phyloP scores from a whole-genome alignment of 768 basidiomycete genomes.

The Rhodotorula diobovata region DNA sequence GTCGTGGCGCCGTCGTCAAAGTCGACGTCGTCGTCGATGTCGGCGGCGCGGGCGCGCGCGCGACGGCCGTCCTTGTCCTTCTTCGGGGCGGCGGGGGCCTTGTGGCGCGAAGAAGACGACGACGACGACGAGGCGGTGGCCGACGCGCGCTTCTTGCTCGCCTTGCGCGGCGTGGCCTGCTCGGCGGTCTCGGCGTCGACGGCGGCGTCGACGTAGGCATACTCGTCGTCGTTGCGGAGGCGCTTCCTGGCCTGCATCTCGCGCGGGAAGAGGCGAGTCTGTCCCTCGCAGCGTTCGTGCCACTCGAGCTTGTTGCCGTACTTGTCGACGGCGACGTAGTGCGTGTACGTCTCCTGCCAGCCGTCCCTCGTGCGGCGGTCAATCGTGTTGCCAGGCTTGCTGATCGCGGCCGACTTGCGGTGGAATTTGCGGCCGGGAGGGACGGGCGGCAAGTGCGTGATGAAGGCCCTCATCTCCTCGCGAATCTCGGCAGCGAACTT shows the following conservation, averaged over 20 bases:
- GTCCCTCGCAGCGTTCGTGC: slow-evolving; percentile 15
- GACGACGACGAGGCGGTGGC: neutral
- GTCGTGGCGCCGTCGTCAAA: slow-evolving; percentile 11
- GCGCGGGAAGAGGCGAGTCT: slow-evolving; percentile 6
- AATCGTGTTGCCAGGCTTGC: neutral
- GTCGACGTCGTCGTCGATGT: neutral
- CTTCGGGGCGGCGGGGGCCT: neutral
- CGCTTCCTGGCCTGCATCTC: slow-evolving; percentile 3
- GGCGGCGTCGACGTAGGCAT: neutral
- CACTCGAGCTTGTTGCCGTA: neutral
- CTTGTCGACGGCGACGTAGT: slow-evolving; percentile 3
- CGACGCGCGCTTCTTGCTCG: neutral
- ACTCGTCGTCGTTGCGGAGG: slow-evolving; percentile 7
- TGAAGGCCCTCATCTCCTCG: slow-evolving; percentile 3
- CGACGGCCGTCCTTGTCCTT: neutral
- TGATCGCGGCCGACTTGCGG: neutral
- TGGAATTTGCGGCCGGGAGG: slow-evolving; percentile 1
- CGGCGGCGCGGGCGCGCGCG: neutral
- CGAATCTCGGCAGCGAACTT: slow-evolving; percentile 11
- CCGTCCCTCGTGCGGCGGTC: slow-evolving; percentile 5
- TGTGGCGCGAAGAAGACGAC: neutral
- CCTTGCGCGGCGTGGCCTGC: neutral
- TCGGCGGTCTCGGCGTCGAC: neutral
- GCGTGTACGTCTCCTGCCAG: slow-evolving; percentile 7
- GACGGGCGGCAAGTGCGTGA: slow-evolving; percentile 2